phyloP scores from a whole-genome alignment of 2,329 filamentous ascomycete species.

The Cladosporium oxysporum region DNA sequence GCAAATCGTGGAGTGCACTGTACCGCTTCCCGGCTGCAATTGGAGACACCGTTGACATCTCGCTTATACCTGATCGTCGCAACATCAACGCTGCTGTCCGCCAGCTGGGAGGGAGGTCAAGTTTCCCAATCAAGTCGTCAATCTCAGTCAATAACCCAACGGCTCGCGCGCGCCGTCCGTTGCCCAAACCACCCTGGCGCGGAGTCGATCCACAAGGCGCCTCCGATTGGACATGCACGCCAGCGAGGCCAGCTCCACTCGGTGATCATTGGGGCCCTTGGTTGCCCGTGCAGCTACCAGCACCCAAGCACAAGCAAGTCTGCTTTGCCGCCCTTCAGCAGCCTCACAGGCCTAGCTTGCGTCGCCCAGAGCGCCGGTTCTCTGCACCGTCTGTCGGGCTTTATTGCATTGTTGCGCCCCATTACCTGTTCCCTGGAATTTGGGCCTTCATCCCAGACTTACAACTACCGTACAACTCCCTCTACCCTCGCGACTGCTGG shows the following conservation, averaged over 20 bases:
- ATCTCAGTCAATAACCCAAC: constrained; percentile 9
- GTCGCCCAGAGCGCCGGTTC: constrained; percentile 9
- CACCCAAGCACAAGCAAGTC: neutral
- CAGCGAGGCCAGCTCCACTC: neutral
- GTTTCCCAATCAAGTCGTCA: constrained; percentile 6
- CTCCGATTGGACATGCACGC: constrained; percentile 1
- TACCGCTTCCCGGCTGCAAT: neutral
- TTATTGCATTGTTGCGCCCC: constrained; percentile 18
- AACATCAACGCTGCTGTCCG: neutral
- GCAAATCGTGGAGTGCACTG: neutral
- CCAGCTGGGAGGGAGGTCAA: neutral
- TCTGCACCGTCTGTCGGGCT: constrained; percentile 18
- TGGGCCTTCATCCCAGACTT: neutral
- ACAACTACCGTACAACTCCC: neutral
- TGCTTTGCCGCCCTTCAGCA: constrained; percentile 18
- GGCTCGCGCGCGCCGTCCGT: constrained; percentile 11
- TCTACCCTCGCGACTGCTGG: neutral
- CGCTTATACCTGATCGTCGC: constrained; percentile 3
- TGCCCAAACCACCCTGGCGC: constrained; percentile 9
- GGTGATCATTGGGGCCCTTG: constrained; percentile 5
- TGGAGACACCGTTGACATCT: neutral
- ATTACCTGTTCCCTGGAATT: constrained; percentile 7
- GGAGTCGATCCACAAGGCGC: neutral
- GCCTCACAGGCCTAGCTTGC: constrained; percentile 9
- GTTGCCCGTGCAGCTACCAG: constrained; percentile 5